A percentile compares a stretch with the other conserved stretches of the same genome.
Evolutionary conservation across 2,329 filamentous ascomycete species (phyloP).

Genomic region (Sordariomycetes sp.): DNA sequence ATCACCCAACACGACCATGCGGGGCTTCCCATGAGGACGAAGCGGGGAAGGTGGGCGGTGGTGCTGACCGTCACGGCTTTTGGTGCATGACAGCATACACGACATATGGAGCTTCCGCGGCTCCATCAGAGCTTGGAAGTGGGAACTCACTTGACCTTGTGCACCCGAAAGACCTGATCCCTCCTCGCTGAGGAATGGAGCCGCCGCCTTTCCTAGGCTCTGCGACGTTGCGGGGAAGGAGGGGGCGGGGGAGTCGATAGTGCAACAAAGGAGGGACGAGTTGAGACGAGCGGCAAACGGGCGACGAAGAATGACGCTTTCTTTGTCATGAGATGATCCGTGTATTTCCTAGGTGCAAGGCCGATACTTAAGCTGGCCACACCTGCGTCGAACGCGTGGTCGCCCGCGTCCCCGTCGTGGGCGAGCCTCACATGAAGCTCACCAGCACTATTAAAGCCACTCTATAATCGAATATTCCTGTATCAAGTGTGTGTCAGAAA

Average conservation of each 20-base stretch:
- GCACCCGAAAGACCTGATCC: background rate
- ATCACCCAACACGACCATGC: background rate
- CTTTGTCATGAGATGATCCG: background rate
- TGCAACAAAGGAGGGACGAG: constrained; percentile 6
- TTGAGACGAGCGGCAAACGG: background rate
- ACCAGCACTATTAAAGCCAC: background rate
- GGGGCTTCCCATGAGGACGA: background rate
- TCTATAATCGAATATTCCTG: background rate
- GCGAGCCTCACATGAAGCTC: background rate
- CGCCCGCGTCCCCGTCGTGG: background rate
- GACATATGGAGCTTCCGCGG: background rate
- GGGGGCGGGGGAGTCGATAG: constrained; percentile 11
- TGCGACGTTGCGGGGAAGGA: constrained; percentile 2
- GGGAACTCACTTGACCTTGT: background rate
- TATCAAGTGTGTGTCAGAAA: background rate
- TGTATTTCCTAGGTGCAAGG: background rate
- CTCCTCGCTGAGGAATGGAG: background rate
- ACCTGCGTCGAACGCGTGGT: background rate
- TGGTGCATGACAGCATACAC: background rate
- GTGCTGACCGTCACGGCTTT: background rate
- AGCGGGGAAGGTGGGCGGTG: constrained; percentile 1
- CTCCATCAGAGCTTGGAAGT: background rate
- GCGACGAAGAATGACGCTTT: background rate
- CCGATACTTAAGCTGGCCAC: background rate
- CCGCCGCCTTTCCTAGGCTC: background rate